Evolutionary conservation across 176 grass and related monocot genomes (phyloP).

Genomic region (Bothriochloa decipiens): DNA sequence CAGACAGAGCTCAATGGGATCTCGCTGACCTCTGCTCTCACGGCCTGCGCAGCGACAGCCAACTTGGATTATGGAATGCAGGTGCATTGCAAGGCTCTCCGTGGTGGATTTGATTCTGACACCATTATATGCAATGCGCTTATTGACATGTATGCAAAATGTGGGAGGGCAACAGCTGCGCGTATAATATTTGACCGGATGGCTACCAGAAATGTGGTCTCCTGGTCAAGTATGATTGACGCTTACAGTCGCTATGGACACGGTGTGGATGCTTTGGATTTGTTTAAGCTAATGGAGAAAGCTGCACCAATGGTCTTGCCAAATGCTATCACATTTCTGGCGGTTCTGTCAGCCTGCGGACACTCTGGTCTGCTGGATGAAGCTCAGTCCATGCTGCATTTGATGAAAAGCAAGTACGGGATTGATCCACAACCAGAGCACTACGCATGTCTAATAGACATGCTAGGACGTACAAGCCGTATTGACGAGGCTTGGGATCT

Average conservation of each 20-base stretch:
- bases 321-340: constrained; percentile 66
- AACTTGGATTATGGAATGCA: constrained; percentile 47
- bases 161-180: constrained; percentile 42
- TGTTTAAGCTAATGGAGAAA: constrained; percentile 61
- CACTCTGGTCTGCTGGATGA: constrained; percentile 67
- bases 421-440: constrained; percentile 60
- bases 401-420: constrained; percentile 58
- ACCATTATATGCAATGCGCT: constrained; percentile 64
- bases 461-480: constrained; percentile 61
- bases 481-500: constrained; percentile 69
- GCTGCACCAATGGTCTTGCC: constrained; percentile 43
- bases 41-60: constrained; percentile 47
- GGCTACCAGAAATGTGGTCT: constrained; percentile 53
- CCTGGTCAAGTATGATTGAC: constrained; percentile 73
- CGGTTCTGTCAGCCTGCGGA: constrained; percentile 62
- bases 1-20: constrained; percentile 33
- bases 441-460: constrained; percentile 58
- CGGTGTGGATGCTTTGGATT: constrained; percentile 44
- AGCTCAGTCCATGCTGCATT: constrained; percentile 43
- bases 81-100: constrained; percentile 57
- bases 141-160: constrained; percentile 73
- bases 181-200: constrained; percentile 48
- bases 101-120: constrained; percentile 52
- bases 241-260: constrained; percentile 49
- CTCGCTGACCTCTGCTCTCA: constrained; percentile 53